phyloP scores from a whole-genome alignment of 2,329 filamentous ascomycete species.

The Lachnellula arida region DNA sequence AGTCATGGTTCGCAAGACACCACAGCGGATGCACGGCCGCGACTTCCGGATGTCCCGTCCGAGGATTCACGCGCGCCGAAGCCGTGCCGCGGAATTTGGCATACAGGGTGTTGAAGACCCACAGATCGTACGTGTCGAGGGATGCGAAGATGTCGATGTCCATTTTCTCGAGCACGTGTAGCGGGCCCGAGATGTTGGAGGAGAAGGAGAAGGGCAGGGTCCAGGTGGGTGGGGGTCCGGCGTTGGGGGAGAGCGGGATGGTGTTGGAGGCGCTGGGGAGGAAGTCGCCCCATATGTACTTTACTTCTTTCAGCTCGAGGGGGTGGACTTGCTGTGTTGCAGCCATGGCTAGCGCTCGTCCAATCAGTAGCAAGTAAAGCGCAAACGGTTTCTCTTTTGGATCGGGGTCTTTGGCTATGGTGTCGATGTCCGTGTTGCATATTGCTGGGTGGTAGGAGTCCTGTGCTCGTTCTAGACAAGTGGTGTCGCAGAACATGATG shows the following conservation, averaged over 20 bases:
- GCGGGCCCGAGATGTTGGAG: slow-evolving; percentile 67
- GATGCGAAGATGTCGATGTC: slow-evolving; percentile 69
- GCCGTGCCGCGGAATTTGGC: slow-evolving; percentile 92
- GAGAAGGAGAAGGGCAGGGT: slow-evolving; percentile 75
- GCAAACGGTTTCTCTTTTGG: slow-evolving; percentile 55
- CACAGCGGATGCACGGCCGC: slow-evolving; percentile 92
- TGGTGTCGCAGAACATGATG: slow-evolving; percentile 60
- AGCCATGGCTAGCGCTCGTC: slow-evolving; percentile 59
- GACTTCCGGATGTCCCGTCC: slow-evolving; percentile 81
- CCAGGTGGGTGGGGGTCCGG: slow-evolving; percentile 55
- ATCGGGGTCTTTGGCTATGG: slow-evolving; percentile 59
- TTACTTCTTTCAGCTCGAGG: slow-evolving; percentile 58
- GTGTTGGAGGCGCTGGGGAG: slow-evolving; percentile 48
- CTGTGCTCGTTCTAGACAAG: slow-evolving; percentile 54
- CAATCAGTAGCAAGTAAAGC: slow-evolving; percentile 58
- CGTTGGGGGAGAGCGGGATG: slow-evolving; percentile 48
- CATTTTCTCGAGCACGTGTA: slow-evolving; percentile 80
- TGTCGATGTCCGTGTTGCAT: slow-evolving; percentile 62
- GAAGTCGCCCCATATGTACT: slow-evolving; percentile 68
- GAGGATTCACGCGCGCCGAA: slow-evolving; percentile 71
- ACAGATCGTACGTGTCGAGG: slow-evolving; percentile 60
- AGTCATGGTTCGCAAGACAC: slow-evolving; percentile 96
- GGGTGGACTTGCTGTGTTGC: slow-evolving; percentile 57
- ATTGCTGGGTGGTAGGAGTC: slow-evolving; percentile 59
- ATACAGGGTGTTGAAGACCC: slow-evolving; percentile 88